phyloP scores from a whole-genome alignment of 73 alveolate genomes.

The Durusdinium trenchii region DNA sequence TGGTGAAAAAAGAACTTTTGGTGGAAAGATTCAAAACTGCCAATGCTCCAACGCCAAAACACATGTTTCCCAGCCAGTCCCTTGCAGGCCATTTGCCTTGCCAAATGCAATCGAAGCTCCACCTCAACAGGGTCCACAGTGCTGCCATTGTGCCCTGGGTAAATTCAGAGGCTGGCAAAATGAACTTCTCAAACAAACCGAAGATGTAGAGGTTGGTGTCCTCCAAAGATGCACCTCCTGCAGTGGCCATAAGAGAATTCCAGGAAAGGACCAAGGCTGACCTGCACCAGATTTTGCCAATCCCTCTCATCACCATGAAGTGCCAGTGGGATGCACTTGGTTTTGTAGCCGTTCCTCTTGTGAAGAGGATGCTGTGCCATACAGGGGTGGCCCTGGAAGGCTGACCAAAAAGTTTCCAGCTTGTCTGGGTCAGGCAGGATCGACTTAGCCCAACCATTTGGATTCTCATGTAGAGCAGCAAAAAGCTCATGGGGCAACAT shows the following conservation, averaged over 20 bases:
- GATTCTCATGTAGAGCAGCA: neutral
- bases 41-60: too few species aligned
- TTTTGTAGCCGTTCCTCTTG: neutral
- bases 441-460: neutral
- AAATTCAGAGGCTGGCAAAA: neutral
- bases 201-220: neutral
- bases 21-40: too few species aligned
- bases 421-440: neutral
- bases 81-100: neutral
- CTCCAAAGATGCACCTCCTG: neutral
- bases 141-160: neutral
- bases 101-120: neutral
- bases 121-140: neutral
- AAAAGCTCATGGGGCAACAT: neutral
- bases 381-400: neutral
- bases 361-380: neutral
- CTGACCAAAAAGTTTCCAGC: neutral
- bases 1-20: too few species aligned
- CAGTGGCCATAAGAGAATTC: neutral
- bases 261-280: neutral
- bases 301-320: constrained; percentile 14
- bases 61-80: constrained; percentile 1
- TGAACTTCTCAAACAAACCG: neutral
- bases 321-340: neutral
- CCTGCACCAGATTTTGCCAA: constrained; percentile 20